Base-by-base conservation (phyloP, 2,329 filamentous ascomycete species). In the Pezicula carpinea region DNA sequence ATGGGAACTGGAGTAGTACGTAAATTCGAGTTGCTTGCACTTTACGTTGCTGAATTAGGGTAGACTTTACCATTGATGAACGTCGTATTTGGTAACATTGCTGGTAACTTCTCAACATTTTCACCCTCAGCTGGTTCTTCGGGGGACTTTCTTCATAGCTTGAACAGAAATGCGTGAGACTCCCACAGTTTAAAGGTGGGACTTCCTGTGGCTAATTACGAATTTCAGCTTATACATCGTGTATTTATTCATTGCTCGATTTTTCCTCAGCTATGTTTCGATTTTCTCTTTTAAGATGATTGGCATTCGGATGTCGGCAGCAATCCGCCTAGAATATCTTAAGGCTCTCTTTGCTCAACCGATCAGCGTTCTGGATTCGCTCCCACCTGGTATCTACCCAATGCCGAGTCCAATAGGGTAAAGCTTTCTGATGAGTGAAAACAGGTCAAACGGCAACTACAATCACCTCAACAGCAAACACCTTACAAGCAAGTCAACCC, bases 241-340 rank as follows among this genome's bases (percentile, higher is more conserved):
- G 46, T 80, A 80, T 46, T 69, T 90, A 6, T 90, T 89, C 62
- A 64, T 89, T 34, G 84, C 69, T 13, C 80, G 83, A 40, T 82
- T 87, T 54, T 59, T 68, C 15, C 67, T 87, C 34, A 79, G 77
- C 50, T 89, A 87, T 52, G 67, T 83, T 49, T 76, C 76, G 53
- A 79, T 78, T 63, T 79, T 82, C 56, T 69, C 70, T 32, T 82
- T 82, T 53, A 77, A 80, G 18, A 75, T 83, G 63, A 79, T 82
- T 49, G 79, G 79, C 19, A 77, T 83, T 47, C 73, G 79, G 23
- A 71, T 83, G 53, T 83, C 80, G 5, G 77, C 80, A 2, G 77
- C 73, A 14, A 72, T 84, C 41, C 73, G 86, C 22, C 72, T 83
- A 26, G 73, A 81, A 54, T 89, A 87, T 55, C 70, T 90, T 14